Base-by-base conservation (phyloP, 2,329 filamentous ascomycete species). In the Aphanocladium album region DNA sequence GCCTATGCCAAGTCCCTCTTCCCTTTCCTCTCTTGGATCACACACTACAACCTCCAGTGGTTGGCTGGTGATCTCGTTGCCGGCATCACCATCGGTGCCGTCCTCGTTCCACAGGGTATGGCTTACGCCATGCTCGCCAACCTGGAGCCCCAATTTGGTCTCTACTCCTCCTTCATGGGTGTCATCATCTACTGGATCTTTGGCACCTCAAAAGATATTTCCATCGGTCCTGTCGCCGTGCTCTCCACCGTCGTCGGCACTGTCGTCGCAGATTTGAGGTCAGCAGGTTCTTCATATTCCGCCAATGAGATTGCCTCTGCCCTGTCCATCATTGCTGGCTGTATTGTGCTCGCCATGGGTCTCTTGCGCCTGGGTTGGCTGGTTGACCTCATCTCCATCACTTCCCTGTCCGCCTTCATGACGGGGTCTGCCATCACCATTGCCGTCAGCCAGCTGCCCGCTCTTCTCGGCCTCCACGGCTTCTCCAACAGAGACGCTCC, bases 61-160 rank as follows among this genome's bases (percentile, higher is more conserved):
- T 76, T 97, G 6, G 73, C 86, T 17, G 95, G 95, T 68, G 95
- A 99, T 76, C 75, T 98, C 51, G 87, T 98, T 61, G 93, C 95
- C 62, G 93, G 76, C 30, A 67, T 75, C 60, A 85, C 83, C 3
- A 81, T 85, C 60, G 83, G 83, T n/a, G 81, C 81, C 39, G 79
- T 85, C 25, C 92, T 97, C 27, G 90, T 98, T n/a, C 93, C 93
- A 6, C 93, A 98, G 72, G 89, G 91, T 64, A 97, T 98, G 93
- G 93, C 93, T 1, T 98, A 98, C 75, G 93, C 93, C 33, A 80
- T 87, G 63, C 81, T 98, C 27, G 93, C 93, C 49, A 83, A 88
- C 63, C 81, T 98, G n/a, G 81, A 85, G 0, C 84, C 89, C 6
- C 82, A 98, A 71, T 98, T 88, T 69, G 93, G 93, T 57, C 83